Base-by-base conservation (phyloP, 2,329 filamentous ascomycete genomes). In the Fusarium ambrosium region DNA sequence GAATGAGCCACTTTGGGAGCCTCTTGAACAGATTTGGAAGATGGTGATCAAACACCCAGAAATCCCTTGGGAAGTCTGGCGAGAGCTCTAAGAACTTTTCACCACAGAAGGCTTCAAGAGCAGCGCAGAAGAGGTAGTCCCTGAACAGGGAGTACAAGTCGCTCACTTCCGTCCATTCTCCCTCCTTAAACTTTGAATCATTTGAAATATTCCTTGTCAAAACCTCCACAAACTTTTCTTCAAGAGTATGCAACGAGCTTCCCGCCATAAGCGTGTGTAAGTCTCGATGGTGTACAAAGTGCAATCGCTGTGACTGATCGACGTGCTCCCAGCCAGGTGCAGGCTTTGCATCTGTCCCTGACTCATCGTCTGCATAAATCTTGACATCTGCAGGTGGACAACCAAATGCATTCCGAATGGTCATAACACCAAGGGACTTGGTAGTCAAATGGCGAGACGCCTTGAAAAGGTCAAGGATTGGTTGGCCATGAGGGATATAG, bases 21-120 rank as follows among this genome's bases (percentile, higher is more conserved):
- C 72, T 64, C 14, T 66, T 78, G 37, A 79, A 70, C 2, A 79
- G 43, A 4, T 37, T 71, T 0, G 75, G 73, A 0, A 79, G 43
- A 4, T 70, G 75, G 2, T 65, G 63, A 11, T 79, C 77, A 10
- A 77, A 79, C 0, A 20, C 9, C 77, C 77, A 79, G 3, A 79
- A 79, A 3, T 77, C 69, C 1, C 64, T 27, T 1, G 71, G 48
- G 3, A 79, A 70, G 4, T 27, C 53, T 0, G 77, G 77, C 0
- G 69, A 68, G 2, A 75, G 36, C 9, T 79, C 62, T 0, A 79
- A 55, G 8, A 79, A 76, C 24, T 41, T 58, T 1, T 76, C 64
- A 1, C 73, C 73, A 3, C 71, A 76, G 1, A 76, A 3, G 1
- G 73, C 62, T 7, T 43, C 65, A 0, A 70, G 6, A 0, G 73